Evolutionary conservation across 768 basidiomycete species (phyloP), one percentile per base, ranked within the genome.

Genomic region (Lentinula edodes): DNA sequence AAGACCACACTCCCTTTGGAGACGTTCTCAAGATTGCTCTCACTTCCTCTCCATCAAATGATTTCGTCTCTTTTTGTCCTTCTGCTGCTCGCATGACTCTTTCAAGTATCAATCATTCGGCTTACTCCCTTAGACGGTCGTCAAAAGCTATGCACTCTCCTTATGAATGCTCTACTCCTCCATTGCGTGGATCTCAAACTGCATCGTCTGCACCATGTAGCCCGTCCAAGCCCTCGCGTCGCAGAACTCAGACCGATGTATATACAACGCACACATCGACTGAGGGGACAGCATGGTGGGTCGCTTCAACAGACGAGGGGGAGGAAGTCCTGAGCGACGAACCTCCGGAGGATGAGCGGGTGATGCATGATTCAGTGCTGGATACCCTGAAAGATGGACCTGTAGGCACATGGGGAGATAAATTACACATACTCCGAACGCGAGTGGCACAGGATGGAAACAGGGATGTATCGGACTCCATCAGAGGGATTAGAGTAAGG

Each of bases 1-100:
- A 86, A 48, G 84, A 83, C 4, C 94, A 97, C 66, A 85, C 86
- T 0, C 85, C 90, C 1, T 87, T 96, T 56, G 70, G 77, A 54
- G 83, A 83, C 36, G 84, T 93, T 16, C 81, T 94, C 42, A 74
- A 79, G 39, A 83, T 83, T 3, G 88, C 91, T 28, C 41, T 56
- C 8, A 56, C 55, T 32, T 2, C 28, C 6, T 18, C 10, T 43
- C 39, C 55, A 8, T 28, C n/a, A 8, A 56, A 41, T 15, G 32
- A 42, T 28, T 43, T n/a, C n/a, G n/a, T 43, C 23, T 42, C 41
- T 13, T 56, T 56, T 16, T 20, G 41, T 13, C 51, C 51, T 5
- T 52, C 51, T 36, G 51, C 28, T 36, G 15, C 35, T 15, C 6
- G 7, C 12, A 5, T 52, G 51, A 28, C 20, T 56, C 41, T 38